A percentile compares a stretch with the other conserved stretches of the same genome.
These are phyloP conservation scores for Teunomyces cretensis DNA, from an alignment of 805 yeast genomes.

Conservation along the genomic window DNA sequence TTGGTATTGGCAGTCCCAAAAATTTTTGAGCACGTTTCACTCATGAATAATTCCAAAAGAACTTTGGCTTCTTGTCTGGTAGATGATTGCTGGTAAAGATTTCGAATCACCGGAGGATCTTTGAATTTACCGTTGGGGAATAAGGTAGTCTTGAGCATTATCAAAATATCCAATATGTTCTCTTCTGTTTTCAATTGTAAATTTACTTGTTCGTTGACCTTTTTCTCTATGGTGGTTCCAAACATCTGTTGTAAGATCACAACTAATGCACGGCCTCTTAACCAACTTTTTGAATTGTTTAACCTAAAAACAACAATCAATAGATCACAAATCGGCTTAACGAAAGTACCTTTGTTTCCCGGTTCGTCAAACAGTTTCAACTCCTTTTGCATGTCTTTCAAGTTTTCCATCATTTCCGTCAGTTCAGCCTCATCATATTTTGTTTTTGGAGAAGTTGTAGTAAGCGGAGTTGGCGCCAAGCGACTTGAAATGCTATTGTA, in stretches of 20 bases:
- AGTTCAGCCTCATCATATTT: conserved; percentile 3
- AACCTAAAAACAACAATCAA: conserved; percentile 69
- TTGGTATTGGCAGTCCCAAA: conserved; percentile 69
- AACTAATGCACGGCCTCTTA: conserved; percentile 80
- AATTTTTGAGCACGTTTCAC: conserved; percentile 66
- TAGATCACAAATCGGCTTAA: conserved; percentile 79
- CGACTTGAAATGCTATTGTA: conserved; percentile 28
- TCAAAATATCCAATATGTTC: conserved; percentile 40
- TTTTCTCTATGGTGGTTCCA: conserved; percentile 84
- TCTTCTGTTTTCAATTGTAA: conserved; percentile 39
- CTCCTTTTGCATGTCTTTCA: conserved; percentile 54
- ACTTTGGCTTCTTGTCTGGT: conserved; percentile 59
- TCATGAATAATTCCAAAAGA: conserved; percentile 55
- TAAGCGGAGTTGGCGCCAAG: conserved; percentile 5
- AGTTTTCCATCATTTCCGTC: conserved; percentile 24
- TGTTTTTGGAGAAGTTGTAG: background rate
- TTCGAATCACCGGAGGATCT: conserved; percentile 46
- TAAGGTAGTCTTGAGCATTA: conserved; percentile 21
- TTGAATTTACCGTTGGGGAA: conserved; percentile 52
- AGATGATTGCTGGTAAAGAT: conserved; percentile 49
- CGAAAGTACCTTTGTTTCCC: conserved; percentile 41
- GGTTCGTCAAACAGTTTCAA: conserved; percentile 51
- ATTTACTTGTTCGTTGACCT: conserved; percentile 47
- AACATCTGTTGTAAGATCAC: conserved; percentile 80
- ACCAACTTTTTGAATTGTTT: conserved; percentile 66